Conservation (phyloP, 75 land plant genomes). For the Pinus albicaulis region DNA sequence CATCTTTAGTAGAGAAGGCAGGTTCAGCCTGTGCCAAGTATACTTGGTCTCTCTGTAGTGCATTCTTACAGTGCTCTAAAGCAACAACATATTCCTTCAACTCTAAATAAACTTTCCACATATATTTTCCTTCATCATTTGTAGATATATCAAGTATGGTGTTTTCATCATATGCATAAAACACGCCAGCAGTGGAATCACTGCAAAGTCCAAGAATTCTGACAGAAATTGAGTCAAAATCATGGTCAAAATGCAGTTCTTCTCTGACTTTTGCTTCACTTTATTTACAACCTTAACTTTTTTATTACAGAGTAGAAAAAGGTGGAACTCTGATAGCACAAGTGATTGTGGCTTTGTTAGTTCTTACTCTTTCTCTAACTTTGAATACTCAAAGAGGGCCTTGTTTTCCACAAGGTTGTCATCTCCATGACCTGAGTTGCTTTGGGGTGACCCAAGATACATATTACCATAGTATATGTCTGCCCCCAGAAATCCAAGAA, state of each 20-base stretch:
- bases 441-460: slow-evolving; percentile 76
- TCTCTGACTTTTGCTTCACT: slow-evolving; percentile 49
- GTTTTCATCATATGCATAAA: slow-evolving; percentile 87
- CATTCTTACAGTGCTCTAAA: slow-evolving; percentile 80
- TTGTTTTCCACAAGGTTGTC: slow-evolving; percentile 95
- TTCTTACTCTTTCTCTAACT: slow-evolving; percentile 46
- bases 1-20: slow-evolving; percentile 81
- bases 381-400: slow-evolving; percentile 81
- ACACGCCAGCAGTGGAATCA: slow-evolving; percentile 89
- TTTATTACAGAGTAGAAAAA: slow-evolving; percentile 75
- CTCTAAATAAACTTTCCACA: slow-evolving; percentile 91
- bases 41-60: slow-evolving; percentile 81
- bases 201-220: slow-evolving; percentile 84
- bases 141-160: slow-evolving; percentile 77
- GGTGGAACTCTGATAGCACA: slow-evolving; percentile 87
- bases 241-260: slow-evolving; percentile 75
- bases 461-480: slow-evolving; percentile 94
- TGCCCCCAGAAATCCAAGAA: slow-evolving; percentile 98
- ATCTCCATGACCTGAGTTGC: slow-evolving; percentile 75
- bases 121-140: slow-evolving; percentile 43
- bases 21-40: slow-evolving; percentile 90
- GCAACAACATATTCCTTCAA: slow-evolving; percentile 91
- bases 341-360: slow-evolving; percentile 71
- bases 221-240: slow-evolving; percentile 58
- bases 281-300: slow-evolving; percentile 49